Conservation (phyloP, 139 green algal species). For the Volvox africanus region DNA sequence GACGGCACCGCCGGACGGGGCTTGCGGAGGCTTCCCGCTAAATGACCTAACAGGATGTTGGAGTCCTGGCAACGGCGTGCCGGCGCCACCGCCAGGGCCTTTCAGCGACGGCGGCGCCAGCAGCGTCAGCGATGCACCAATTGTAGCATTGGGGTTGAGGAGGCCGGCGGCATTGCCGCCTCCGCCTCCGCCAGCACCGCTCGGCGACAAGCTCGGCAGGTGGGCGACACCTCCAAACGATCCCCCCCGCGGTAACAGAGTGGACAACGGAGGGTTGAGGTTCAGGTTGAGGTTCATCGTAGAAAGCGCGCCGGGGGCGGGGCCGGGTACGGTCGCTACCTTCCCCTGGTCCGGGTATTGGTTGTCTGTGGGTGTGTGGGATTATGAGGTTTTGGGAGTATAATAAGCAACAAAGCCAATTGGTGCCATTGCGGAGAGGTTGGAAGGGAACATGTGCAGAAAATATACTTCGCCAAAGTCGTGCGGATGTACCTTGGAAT, state of each 20-base stretch:
- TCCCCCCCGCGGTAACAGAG: conserved; percentile 15
- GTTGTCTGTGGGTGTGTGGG: conserved; percentile 8
- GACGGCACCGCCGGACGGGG: not conserved
- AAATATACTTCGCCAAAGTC: too few relatives aligned
- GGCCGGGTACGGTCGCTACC: not conserved
- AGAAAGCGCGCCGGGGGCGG: not conserved
- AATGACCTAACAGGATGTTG: not conserved
- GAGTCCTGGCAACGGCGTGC: not conserved
- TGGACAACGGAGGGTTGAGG: conserved; percentile 25
- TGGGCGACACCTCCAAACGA: conserved; percentile 5
- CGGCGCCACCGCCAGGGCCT: not conserved
- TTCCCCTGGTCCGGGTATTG: conserved; percentile 15
- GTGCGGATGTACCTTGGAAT: too few relatives aligned
- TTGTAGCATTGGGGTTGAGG: not conserved
- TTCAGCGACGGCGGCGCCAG: not conserved
- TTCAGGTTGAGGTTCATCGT: conserved; percentile 39
- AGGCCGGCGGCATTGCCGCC: not conserved
- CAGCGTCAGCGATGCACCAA: conserved; percentile 2
- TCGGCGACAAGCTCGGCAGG: not conserved
- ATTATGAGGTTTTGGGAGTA: too few relatives aligned
- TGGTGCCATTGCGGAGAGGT: too few relatives aligned
- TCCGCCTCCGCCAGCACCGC: too few relatives aligned
- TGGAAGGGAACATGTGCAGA: too few relatives aligned
- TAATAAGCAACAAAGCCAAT: too few relatives aligned
- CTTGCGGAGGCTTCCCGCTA: conserved; percentile 6